Percentiles rank a stretch among this genome's conserved stretches.
These are phyloP conservation scores for Eucalyptus globulus DNA, from an alignment of 345 rosid species.

Conservation along the genomic window DNA sequence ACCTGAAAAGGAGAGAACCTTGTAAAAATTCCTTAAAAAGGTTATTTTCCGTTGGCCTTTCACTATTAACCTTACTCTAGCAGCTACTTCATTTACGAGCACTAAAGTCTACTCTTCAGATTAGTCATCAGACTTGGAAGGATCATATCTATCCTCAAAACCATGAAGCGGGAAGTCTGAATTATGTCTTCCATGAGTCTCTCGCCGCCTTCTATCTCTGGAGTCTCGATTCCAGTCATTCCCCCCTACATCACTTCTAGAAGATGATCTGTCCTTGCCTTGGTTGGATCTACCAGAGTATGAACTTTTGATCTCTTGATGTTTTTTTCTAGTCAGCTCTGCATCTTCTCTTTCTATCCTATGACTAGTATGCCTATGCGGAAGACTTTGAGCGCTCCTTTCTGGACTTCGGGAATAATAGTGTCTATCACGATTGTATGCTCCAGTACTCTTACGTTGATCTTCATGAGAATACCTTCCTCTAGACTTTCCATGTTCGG, in stretches of 20 bases:
- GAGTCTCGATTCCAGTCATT: not conserved
- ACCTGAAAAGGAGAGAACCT: not conserved
- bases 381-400: conserved; percentile 10
- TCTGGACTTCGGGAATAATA: conserved; percentile 15
- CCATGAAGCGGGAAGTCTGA: conserved; percentile 7
- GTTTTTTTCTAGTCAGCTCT: conserved; percentile 10
- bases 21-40: not conserved
- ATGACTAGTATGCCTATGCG: conserved; percentile 15
- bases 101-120: conserved; percentile 7
- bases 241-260: not conserved
- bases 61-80: not conserved
- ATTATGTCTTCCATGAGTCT: conserved; percentile 1
- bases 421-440: conserved; percentile 10
- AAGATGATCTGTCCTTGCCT: conserved; percentile 10
- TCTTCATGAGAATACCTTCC: conserved; percentile 2
- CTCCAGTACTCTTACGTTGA: not conserved
- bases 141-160: conserved; percentile 82
- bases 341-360: conserved; percentile 17
- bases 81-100: not conserved
- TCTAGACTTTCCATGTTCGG: conserved; percentile 11
- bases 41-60: not conserved
- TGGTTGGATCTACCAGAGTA: conserved; percentile 12
- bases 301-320: conserved; percentile 13
- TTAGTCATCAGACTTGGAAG: conserved; percentile 26
- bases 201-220: conserved; percentile 8